Base-by-base conservation (phyloP, 306 rosid genomes). In the Sophora flavescens region DNA sequence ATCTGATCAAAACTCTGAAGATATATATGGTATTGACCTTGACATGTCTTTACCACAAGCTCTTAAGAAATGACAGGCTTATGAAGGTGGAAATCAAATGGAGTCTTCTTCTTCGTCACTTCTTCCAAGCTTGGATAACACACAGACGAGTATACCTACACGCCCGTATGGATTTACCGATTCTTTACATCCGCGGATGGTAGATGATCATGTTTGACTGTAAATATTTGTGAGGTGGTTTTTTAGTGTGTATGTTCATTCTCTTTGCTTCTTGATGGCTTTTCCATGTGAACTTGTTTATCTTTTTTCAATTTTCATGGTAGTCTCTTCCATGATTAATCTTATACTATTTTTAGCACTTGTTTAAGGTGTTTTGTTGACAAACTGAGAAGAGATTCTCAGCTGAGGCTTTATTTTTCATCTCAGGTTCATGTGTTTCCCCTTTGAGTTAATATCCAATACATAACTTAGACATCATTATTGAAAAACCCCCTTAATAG, bases 11-110 rank as follows among this genome's bases (percentile, higher is more conserved):
- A 88, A 65, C 13, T 68, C 90, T 0, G 98, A 93, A 85, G 98
- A 93, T 81, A 84, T 93, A 8, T 91, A 79, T 3, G 98, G 96
- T 36, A 93, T 93, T 10, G 98, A 93, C 82, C 93, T 91, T 10
- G 98, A 93, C 52, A 87, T 93, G 93, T 93, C 98, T 15, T 70
- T 93, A 58, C 98, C 97, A 38, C 98, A 93, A 80, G 97, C 97
- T 2, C 98, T 93, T 12, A 83, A 93, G 90, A 93, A 93, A 80
- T 93, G 98, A 97, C 98, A 93, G 54, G 96, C 98, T 70, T 93
- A 86, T 77, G 98, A 93, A 83, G 97, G 92, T 56, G 72, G 87
- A 75, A 87, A 89, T 70, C 84, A 89, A 41, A 36, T 88, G 85
- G 98, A 89, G 28, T 89, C 92, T 0, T 93, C 98, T 15, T 89